Evolutionary conservation across 2,329 filamentous ascomycete species (phyloP), one percentile per base, ranked within the genome.

Genomic region (Calonectria pseudoreteaudii): DNA sequence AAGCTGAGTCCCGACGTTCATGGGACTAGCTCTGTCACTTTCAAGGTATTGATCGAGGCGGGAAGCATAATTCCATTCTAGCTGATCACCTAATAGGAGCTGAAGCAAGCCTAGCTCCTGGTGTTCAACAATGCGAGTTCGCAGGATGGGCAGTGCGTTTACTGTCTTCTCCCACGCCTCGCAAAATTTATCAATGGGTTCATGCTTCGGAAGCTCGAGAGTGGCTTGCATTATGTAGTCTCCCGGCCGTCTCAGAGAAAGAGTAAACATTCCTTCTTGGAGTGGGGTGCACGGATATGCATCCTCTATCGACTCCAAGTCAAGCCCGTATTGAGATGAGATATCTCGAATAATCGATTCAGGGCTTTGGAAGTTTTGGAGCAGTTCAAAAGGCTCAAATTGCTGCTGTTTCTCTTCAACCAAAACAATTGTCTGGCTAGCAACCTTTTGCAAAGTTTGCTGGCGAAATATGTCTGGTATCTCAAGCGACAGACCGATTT

Each of bases 261-360:
- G 68, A 0, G 82, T 77, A 44, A 86, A 74, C 10, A 86, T 77
- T 4, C 83, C 82, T 69, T 83, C 81, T 52, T 86, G 84, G 4
- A 85, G 69, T 2, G 81, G 74, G 1, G 83, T 82, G 73, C 83
- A 84, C 3, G 84, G 84, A 56, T 81, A 85, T 0, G 81, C 70
- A 71, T 85, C 84, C 31, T 82, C 76, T 28, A 82, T 73, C 8
- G 38, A 31, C 11, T 34, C 52, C n/a, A 28, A 30, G n/a, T 62
- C n/a, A n/a, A 26, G 10, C 30, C 50, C 26, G 10, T 31, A 31
- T 23, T 53, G 50, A 9, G 23, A 28, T 16, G 50, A 28, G n/a
- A 47, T 13, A 23, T 47, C 44, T 47, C 11, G 8, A 23, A 47
- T 2, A 47, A 47, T 47, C n/a, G 10, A 23, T 4, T 47, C 44